Evolutionary conservation across 2,329 filamentous ascomycete genomes (phyloP), one percentile per base, ranked within the genome.

Genomic region (Dactylellina drechsleri): DNA sequence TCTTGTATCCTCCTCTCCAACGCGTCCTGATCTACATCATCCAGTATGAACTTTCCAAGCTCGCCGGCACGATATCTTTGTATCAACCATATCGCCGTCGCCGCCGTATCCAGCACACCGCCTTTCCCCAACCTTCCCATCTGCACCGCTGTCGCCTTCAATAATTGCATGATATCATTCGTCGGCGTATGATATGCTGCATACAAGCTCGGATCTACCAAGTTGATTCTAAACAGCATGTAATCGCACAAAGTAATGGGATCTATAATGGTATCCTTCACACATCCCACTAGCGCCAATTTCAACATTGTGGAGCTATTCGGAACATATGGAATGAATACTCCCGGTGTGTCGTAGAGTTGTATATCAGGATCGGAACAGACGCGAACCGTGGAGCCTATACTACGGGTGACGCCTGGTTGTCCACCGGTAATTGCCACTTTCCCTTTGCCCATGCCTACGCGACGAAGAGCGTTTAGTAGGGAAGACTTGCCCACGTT

Each of bases 401-500:
- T 87, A 81, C 93, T 96, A 75, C 95, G 87, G 66, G 95, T 99
- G 4, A 98, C 86, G 50, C 95, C 95, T 1, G 95, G 93, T 80
- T 97, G 90, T 10, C 90, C 89, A 8, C 95, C 95, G 0, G 93
- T 97, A 76, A 85, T 86, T 43, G 93, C 92, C 0, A 89, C 93
- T 81, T 94, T 96, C 85, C 85, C 57, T 78, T 85, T 84, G 61
- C 85, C 83, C 78, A 92, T 86, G 47, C 92, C 92, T 16, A 86
- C 84, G 47, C 85, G 87, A 18, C 95, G 90, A 57, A 98, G 86
- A 15, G 89, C 87, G 82, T 99, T 99, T 49, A 99, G 87, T n/a
- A 99, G 85, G 0, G 93, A 93, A 54, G 92, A 96, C 83, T 99
- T 99, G 41, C 95, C 95, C 0, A 97, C 92, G 81, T 99, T 99